Evolutionary conservation across 129 eudicot species (phyloP).

Genomic region (Scalesia atractyloides): DNA sequence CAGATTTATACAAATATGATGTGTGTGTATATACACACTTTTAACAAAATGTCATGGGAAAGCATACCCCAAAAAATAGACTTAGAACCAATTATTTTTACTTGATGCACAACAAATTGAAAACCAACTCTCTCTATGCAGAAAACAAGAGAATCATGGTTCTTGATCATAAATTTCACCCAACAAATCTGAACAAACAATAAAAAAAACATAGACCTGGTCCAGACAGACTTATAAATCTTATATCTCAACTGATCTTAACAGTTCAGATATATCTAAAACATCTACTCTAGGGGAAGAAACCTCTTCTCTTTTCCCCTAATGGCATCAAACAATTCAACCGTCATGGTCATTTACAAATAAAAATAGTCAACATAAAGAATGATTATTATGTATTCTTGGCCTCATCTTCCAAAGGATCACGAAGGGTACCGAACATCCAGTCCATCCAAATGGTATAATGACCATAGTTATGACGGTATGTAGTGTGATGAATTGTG

Average conservation of each 20-base stretch:
- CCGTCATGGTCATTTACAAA: constrained; percentile 10
- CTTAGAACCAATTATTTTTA: neutral
- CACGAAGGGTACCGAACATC: constrained; percentile 92
- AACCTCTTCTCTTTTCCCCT: neutral
- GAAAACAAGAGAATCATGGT: neutral
- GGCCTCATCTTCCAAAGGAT: constrained; percentile 60
- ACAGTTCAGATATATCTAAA: neutral
- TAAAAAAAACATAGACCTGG: neutral
- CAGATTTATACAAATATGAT: too few species aligned
- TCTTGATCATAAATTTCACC: constrained; percentile 17
- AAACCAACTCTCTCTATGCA: neutral
- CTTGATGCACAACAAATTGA: neutral
- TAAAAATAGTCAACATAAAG: neutral
- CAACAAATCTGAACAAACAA: constrained; percentile 9
- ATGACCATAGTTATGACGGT: constrained; percentile 88
- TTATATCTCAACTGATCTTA: too few species aligned
- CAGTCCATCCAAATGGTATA: constrained; percentile 94
- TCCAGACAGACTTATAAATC: too few species aligned
- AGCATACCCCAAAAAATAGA: neutral
- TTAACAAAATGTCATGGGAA: too few species aligned
- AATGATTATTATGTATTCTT: constrained; percentile 50
- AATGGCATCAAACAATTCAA: neutral
- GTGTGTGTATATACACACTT: too few species aligned
- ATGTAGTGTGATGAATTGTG: constrained; percentile 92
- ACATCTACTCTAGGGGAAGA: constrained; percentile 1